These are phyloP conservation scores for Priceomyces carsonii DNA, from an alignment of 805 yeast species.

Conservation along the genomic window DNA sequence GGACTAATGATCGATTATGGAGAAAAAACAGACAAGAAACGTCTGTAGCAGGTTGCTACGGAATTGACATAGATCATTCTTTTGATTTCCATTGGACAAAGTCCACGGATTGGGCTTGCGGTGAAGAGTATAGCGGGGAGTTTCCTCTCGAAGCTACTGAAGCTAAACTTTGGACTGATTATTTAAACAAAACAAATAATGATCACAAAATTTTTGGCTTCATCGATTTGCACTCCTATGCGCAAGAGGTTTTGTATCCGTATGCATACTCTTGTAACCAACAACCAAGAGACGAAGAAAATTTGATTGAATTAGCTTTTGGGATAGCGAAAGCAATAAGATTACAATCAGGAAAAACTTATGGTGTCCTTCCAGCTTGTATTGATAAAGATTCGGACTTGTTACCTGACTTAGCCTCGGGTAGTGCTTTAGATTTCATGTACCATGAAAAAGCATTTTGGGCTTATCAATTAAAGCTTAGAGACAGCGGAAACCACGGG, in stretches of 20 bases:
- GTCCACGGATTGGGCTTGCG: slow-evolving; percentile 69
- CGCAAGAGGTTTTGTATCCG: slow-evolving; percentile 81
- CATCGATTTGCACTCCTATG: slow-evolving; percentile 80
- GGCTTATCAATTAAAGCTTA: slow-evolving; percentile 80
- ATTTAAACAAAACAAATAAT: slow-evolving; percentile 43
- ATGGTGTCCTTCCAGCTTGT: slow-evolving; percentile 76
- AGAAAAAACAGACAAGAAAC: slow-evolving; percentile 84
- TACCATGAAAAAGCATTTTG: slow-evolving; percentile 78
- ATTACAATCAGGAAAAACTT: slow-evolving; percentile 58
- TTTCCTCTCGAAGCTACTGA: slow-evolving; percentile 57
- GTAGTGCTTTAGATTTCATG: slow-evolving; percentile 81
- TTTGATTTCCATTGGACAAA: slow-evolving; percentile 72
- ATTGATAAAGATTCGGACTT: slow-evolving; percentile 74
- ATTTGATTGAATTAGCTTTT: slow-evolving; percentile 76
- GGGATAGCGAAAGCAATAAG: slow-evolving; percentile 78
- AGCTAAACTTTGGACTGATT: slow-evolving; percentile 39
- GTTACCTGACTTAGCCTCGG: slow-evolving; percentile 74
- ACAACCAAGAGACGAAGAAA: slow-evolving; percentile 77
- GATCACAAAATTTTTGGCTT: slow-evolving; percentile 71
- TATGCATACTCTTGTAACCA: slow-evolving; percentile 78
- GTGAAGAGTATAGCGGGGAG: slow-evolving; percentile 82
- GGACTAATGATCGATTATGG: slow-evolving; percentile 85
- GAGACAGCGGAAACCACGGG: slow-evolving; percentile 84
- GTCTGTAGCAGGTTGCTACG: slow-evolving; percentile 60
- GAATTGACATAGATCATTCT: slow-evolving; percentile 86